Evolutionary conservation across 148 eudicot species (phyloP), one percentile per base, ranked within the genome.

Genomic region (Camellia sinensis): DNA sequence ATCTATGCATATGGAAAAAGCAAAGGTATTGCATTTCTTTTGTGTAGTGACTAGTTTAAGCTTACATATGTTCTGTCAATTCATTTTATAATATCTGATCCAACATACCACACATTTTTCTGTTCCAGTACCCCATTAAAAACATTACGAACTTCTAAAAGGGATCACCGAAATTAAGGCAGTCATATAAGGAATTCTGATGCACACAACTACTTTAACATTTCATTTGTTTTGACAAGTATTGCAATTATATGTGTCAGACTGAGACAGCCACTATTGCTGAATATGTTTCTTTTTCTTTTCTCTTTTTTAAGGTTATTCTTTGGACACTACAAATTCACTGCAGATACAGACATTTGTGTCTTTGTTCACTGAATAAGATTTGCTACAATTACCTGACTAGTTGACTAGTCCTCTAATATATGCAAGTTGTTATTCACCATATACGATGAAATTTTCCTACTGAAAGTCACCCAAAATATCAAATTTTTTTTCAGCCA

Each of bases 281-380:
- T 69, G 73, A 44, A 19, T 68, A 45, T 41, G 52, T 11, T 69
- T 69, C 50, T 15, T 41, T 69, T 44, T 3, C 50, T 45, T 69
- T 44, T 9, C 71, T 69, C 53, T 44, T 67, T n/a, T 69, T 69
- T 21, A 45, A 69, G 52, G 53, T 69, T 43, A 69, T 69, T 17
- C 53, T 44, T 69, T 19, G 17, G 73, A 44, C 72, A 68, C 72
- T 5, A 44, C 7, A 48, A 4, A 48, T 48, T 48, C 6, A 48
- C 52, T 48, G 0, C 52, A 48, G 52, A 3, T 48, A 48, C 52
- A 48, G 52, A 48, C 5, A 48, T 7, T 48, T 48, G 52, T 48
- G 52, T 7, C 5, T 48, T 48, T 48, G 52, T 48, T 48, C 7
- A 7, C 52, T 3, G 52, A 48, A 48, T 48, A 48, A 7, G 52